Conservation (phyloP, 192 early-diverging fungal genomes). For the Gryganskiella cystojenkinii region DNA sequence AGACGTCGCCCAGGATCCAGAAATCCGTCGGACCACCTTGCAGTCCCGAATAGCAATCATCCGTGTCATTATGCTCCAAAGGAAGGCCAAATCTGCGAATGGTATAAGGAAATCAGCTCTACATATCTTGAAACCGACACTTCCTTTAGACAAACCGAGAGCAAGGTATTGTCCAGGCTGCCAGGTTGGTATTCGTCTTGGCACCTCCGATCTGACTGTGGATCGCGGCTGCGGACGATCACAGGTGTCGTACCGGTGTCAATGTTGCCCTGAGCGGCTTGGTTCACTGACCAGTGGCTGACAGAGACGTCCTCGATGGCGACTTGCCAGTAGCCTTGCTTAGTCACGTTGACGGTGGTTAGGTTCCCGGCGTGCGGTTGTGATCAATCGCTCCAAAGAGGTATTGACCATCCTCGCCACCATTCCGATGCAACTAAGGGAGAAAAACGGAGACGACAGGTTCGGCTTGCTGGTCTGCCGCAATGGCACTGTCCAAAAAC, state of each 20-base stretch:
- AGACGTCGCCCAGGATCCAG: slow-evolving; percentile 70
- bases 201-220: slow-evolving; percentile 21
- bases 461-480: slow-evolving; percentile 55
- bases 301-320: slow-evolving; percentile 52
- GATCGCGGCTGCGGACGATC: slow-evolving; percentile 59
- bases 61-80: slow-evolving; percentile 15
- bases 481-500: slow-evolving; percentile 63
- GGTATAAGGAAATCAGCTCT: slow-evolving; percentile 32
- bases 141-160: not conserved
- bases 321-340: slow-evolving; percentile 65
- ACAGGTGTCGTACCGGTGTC: slow-evolving; percentile 72
- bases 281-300: slow-evolving; percentile 29
- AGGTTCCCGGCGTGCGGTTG: slow-evolving; percentile 54
- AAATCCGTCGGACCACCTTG: slow-evolving; percentile 12
- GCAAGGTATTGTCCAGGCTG: not conserved
- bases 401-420: slow-evolving; percentile 54
- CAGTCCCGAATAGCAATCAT: slow-evolving; percentile 13
- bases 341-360: slow-evolving; percentile 59
- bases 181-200: not conserved
- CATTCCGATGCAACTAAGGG: slow-evolving; percentile 44
- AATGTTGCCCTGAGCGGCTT: slow-evolving; percentile 48
- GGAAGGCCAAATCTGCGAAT: slow-evolving; percentile 21
- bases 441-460: slow-evolving; percentile 71
- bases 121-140: slow-evolving; percentile 28
- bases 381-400: slow-evolving; percentile 65